Conservation (phyloP, 768 basidiomycete species). For the Coprinellus micaceus region DNA sequence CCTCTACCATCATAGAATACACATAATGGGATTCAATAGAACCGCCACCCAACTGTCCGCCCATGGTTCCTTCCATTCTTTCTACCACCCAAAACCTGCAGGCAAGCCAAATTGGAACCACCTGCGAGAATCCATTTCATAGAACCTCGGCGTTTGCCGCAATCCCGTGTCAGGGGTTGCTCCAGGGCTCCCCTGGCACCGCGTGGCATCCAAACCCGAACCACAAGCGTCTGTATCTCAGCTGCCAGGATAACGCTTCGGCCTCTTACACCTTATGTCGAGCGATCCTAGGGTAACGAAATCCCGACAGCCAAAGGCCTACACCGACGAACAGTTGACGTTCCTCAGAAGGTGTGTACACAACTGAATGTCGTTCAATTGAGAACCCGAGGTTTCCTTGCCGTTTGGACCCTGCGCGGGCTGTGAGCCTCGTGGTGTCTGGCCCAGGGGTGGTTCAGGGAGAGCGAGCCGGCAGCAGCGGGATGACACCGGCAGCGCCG, state of each 20-base stretch:
- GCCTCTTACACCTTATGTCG: constrained; percentile 27
- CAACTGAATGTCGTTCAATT: no score
- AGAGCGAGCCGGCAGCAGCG: no score
- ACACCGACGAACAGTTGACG: constrained; percentile 59
- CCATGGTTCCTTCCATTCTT: no score
- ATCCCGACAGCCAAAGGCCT: constrained; percentile 61
- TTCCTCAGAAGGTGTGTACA: constrained; percentile 49
- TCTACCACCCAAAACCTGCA: constrained; percentile 6
- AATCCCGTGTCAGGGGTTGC: not conserved
- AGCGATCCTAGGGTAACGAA: constrained; percentile 64
- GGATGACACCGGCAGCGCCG: no score
- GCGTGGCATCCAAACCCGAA: not conserved
- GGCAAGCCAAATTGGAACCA: constrained; percentile 4
- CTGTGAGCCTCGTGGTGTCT: no score
- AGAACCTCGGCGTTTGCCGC: constrained; percentile 28
- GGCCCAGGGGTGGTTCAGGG: no score
- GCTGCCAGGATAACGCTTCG: constrained; percentile 20
- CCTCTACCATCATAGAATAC: not conserved
- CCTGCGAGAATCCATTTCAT: not conserved
- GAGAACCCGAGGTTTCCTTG: no score
- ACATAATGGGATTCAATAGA: constrained; percentile 9
- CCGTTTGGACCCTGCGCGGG: no score
- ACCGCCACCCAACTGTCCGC: no score
- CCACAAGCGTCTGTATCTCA: constrained; percentile 17
- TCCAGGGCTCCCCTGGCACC: not conserved